A percentile compares a stretch with the other conserved stretches of the same genome.
phyloP scores from a whole-genome alignment of 805 yeast genomes.

The Kregervanrija pseudodelftensis region DNA sequence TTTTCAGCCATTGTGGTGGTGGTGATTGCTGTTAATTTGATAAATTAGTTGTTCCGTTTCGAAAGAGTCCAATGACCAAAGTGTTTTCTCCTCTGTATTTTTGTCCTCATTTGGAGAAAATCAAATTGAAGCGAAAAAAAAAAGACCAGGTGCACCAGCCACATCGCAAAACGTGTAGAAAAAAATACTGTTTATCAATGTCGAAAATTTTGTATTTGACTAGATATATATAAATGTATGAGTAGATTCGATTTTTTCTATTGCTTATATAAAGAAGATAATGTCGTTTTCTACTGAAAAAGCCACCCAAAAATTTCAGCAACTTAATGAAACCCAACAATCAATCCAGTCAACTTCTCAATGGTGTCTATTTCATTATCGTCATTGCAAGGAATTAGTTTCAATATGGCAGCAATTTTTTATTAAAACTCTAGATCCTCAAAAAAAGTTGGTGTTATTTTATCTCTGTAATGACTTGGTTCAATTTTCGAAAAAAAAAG shows the following conservation, averaged over 20 bases:
- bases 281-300: slow-evolving; percentile 48
- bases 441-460: slow-evolving; percentile 33
- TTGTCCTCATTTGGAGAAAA: neutral
- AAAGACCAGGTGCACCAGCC: too few relatives aligned
- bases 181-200: too few relatives aligned
- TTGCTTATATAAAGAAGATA: neutral
- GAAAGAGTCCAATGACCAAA: neutral
- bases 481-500: slow-evolving; percentile 65
- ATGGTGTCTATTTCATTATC: slow-evolving; percentile 62
- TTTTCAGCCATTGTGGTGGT: slow-evolving; percentile 56
- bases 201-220: too few relatives aligned
- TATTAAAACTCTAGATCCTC: slow-evolving; percentile 27
- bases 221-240: too few relatives aligned
- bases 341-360: slow-evolving; percentile 69
- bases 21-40: neutral
- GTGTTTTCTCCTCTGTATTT: neutral
- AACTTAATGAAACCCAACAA: slow-evolving; percentile 56
- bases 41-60: neutral
- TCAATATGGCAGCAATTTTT: slow-evolving; percentile 10
- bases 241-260: too few relatives aligned
- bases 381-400: slow-evolving; percentile 45
- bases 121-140: too few relatives aligned
- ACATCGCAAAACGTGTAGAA: too few relatives aligned
- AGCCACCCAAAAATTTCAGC: slow-evolving; percentile 39
- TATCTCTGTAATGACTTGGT: slow-evolving; percentile 78